Base-by-base conservation (phyloP, 2,329 filamentous ascomycete genomes). In the Diaporthe citrichinensis region DNA sequence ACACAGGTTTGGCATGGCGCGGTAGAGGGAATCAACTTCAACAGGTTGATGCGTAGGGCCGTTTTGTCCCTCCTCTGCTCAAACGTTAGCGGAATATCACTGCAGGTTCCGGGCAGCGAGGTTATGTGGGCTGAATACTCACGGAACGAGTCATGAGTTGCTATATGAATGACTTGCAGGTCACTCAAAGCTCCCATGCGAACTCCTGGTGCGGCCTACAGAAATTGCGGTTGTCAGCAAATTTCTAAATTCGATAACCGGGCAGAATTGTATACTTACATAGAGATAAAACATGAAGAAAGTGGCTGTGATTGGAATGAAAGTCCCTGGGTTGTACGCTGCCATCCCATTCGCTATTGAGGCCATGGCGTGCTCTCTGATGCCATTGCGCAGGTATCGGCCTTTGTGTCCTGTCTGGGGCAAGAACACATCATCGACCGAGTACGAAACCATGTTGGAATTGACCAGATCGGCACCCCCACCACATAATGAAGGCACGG, bases 11-110 rank as follows among this genome's bases (percentile, higher is more conserved):
- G 90, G 91, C 90, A 92, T 92, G 34, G 90, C 88, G 6, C 91
- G 88, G 80, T 90, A 92, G 3, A 92, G 83, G 0, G 87, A 81
- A 14, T 88, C 87, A 0, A 92, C 83, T 49, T 87, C 90, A 41
- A 92, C 88, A 3, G 91, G 90, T 80, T 92, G 91, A 77, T 92
- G 91, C 0, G 91, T 92, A 0, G 90, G 91, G 0, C 90, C 91
- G 77, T 92, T 88, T 77, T 92, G 88, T 1, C 91, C 90, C 51
- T 86, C 89, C 28, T 88, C 91, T 62, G 6, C 15, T 2, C 7
- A 9, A 14, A 17, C 1, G 23, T 51, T 51, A 51, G 36, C 10
- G 36, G 36, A 39, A 0, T 4, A 12, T n/a, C 0, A 39, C 36
- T 39, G 12, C 36, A 39, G 36, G 9, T 39, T 39, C 36, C 36